Base-by-base conservation (phyloP, 2,329 filamentous ascomycete genomes). In the Scytalidium lignicola region DNA sequence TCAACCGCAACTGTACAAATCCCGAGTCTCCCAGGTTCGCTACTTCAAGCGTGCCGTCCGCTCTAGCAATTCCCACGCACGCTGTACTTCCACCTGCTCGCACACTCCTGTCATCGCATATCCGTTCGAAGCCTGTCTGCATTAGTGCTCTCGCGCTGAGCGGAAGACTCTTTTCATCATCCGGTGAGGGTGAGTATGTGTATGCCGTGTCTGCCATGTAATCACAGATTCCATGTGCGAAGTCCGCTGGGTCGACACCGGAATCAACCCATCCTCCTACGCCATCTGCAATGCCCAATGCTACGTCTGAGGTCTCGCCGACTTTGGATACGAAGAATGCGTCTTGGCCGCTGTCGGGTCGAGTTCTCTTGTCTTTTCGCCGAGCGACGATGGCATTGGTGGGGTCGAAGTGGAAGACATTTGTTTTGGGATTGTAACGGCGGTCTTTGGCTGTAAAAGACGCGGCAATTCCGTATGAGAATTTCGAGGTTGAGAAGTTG, bases 11-110 rank as follows among this genome's bases (percentile, higher is more conserved):
- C 53, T 95, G 86, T 49, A 97, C 78, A 66, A 91, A 97, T 26
- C 93, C 93, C 21, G 90, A 96, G 71, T 99, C 93, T 56, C 93
- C 93, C 28, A 99, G 76, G 69, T 99, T 99, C 52, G 93, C 93
- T 47, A 95, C 83, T 63, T 96, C 88, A 42, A 97, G 73, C 23
- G 72, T 78, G 12, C 93, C 93, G 59, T 88, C 78, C 1, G 80
- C 78, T 46, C 80, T 76, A 20, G 86, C 85, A 42, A 96, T 76
- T 12, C 83, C 92, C n/a, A 99, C 80, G 57, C 89, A 90, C 21
- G 93, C 93, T 3, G 93, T 99, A 65, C 89, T 95, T 15, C 93
- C 92, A 44, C 93, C 93, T 1, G 90, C 93, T 21, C 73, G 70
- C 55, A 99, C 85, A 40, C 74, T 73, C 18, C 78, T 71, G 67